These are phyloP conservation scores for Kuraishia floccosa DNA, from an alignment of 805 yeast species.

Conservation along the genomic window DNA sequence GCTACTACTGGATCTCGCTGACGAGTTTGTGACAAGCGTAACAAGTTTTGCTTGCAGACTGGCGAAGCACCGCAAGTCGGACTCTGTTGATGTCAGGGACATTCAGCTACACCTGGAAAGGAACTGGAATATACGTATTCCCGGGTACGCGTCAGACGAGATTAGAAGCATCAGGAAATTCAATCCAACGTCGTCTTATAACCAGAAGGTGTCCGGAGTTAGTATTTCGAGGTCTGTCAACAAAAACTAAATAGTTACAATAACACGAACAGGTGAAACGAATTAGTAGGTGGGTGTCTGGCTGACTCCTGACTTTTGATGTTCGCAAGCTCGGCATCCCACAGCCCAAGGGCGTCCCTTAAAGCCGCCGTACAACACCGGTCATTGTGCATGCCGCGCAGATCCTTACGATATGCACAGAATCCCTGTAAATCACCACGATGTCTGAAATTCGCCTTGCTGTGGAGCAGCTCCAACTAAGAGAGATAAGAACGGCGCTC, in stretches of 20 bases:
- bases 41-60: constrained; percentile 89
- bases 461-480: too few relatives aligned
- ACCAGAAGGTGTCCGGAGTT: constrained; percentile 59
- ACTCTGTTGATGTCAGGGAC: constrained; percentile 78
- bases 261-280: too few relatives aligned
- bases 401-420: too few relatives aligned
- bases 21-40: constrained; percentile 85
- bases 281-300: too few relatives aligned
- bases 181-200: constrained; percentile 51
- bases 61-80: constrained; percentile 90
- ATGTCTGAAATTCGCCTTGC: too few relatives aligned
- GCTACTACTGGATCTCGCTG: constrained; percentile 81
- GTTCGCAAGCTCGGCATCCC: too few relatives aligned
- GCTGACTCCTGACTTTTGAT: too few relatives aligned
- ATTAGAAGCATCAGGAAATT: constrained; percentile 68
- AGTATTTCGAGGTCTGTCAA: constrained; percentile 53
- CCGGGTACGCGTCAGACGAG: constrained; percentile 90
- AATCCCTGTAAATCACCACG: too few relatives aligned
- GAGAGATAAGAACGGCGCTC: too few relatives aligned
- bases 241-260: constrained; percentile 26
- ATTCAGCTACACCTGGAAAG: constrained; percentile 84
- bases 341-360: too few relatives aligned
- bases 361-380: too few relatives aligned
- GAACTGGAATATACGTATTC: constrained; percentile 91
- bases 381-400: too few relatives aligned